phyloP scores from a whole-genome alignment of 2,329 filamentous ascomycete species.

The Thyridium curvatum region DNA sequence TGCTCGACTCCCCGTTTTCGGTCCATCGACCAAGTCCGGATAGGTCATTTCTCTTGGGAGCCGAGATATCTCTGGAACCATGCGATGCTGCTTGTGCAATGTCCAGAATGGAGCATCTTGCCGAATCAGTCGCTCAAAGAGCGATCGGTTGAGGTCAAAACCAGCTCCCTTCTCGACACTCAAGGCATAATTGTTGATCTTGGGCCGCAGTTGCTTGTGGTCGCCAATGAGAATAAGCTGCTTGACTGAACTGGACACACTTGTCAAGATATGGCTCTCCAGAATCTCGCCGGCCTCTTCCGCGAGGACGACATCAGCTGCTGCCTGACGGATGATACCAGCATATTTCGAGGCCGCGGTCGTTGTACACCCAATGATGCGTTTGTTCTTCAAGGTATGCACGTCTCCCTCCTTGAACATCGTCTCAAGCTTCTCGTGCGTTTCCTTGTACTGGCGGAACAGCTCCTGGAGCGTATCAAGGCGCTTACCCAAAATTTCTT shows the following conservation, averaged over 20 bases:
- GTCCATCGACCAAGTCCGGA: conserved; percentile 50
- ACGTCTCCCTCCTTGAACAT: conserved; percentile 36
- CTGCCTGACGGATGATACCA: conserved; percentile 43
- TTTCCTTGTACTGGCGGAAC: conserved; percentile 32
- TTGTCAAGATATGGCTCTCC: conserved; percentile 59
- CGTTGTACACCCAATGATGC: conserved; percentile 65
- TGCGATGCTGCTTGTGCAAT: conserved; percentile 59
- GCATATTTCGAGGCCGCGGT: conserved; percentile 61
- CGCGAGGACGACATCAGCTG: conserved; percentile 56
- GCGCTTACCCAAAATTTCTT: conserved; percentile 42
- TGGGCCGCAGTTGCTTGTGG: conserved; percentile 66
- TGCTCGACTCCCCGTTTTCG: conserved; percentile 38
- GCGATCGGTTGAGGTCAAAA: conserved; percentile 59
- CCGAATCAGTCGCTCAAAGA: conserved; percentile 62
- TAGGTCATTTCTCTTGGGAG: conserved; percentile 55
- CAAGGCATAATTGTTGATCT: conserved; percentile 54
- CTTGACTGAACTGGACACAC: conserved; percentile 48
- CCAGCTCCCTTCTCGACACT: conserved; percentile 58
- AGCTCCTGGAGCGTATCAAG: conserved; percentile 30
- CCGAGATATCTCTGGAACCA: conserved; percentile 60
- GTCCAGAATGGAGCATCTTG: conserved; percentile 46
- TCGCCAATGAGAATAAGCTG: conserved; percentile 68
- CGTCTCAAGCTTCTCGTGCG: conserved; percentile 31
- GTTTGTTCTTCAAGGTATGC: conserved; percentile 41
- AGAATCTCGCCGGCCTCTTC: conserved; percentile 72